Evolutionary conservation across 768 basidiomycete genomes (phyloP).

Genomic region (Leccinellum rugosiceps): DNA sequence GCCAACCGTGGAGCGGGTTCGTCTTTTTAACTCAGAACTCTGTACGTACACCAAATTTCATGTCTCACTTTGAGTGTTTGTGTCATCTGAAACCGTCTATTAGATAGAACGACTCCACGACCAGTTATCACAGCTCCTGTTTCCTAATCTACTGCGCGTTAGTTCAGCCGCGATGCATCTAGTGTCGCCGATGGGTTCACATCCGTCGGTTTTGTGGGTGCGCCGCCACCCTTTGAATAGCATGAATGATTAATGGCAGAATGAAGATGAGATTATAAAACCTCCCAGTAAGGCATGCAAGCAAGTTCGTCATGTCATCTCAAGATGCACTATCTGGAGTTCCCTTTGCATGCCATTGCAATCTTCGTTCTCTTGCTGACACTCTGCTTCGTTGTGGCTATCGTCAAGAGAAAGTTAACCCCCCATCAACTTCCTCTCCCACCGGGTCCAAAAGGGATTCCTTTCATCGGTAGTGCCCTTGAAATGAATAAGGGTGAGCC

Average conservation of each 20-base stretch:
- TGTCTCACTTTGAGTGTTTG: conserved; percentile 4
- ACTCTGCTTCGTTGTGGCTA: neutral
- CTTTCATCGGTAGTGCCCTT: conserved; percentile 25
- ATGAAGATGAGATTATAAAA: conserved; percentile 5
- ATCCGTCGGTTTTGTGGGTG: neutral
- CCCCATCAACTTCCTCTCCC: conserved; percentile 23
- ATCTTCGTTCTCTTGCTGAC: neutral
- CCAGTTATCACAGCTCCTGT: neutral
- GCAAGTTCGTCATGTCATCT: neutral
- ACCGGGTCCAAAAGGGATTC: conserved; percentile 30
- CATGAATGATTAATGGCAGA: neutral
- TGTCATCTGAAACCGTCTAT: conserved; percentile 5
- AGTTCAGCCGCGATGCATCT: neutral
- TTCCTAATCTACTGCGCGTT: neutral
- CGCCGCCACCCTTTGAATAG: neutral
- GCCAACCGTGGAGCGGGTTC: neutral
- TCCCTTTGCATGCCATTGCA: neutral
- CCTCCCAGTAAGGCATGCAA: neutral
- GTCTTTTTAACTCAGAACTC: neutral
- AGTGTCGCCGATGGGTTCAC: neutral
- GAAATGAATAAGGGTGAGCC: conserved; percentile 24
- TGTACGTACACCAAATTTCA: neutral
- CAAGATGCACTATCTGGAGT: conserved; percentile 4
- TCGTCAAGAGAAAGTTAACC: conserved; percentile 5
- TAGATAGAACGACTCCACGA: neutral